Percentiles rank a stretch among this genome's conserved stretches.
Conservation (phyloP, 495 filamentous ascomycete species). For the Aspergillus saccharolyticus region DNA sequence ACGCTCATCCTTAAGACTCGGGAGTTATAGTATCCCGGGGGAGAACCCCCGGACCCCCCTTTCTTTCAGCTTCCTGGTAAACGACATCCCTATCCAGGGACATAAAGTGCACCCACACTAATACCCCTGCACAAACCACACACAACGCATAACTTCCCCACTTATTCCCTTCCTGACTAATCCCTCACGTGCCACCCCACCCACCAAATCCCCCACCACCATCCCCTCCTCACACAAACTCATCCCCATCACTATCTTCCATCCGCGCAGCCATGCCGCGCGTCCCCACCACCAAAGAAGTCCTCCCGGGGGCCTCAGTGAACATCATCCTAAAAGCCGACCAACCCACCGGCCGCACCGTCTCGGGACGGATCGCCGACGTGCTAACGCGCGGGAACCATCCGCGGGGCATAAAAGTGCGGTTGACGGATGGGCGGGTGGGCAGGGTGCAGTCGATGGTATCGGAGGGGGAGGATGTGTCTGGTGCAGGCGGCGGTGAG, state of each 20-base stretch:
- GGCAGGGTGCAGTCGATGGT: conserved; percentile 55
- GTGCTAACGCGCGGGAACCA: conserved; percentile 66
- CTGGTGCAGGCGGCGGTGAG: too few species aligned
- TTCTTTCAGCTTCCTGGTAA: too few species aligned
- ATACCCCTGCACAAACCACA: too few species aligned
- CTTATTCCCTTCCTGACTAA: neutral
- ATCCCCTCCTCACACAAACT: neutral
- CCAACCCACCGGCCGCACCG: conserved; percentile 63
- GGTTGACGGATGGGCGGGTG: conserved; percentile 59
- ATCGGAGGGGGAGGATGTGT: too few species aligned
- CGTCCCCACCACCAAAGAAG: conserved; percentile 17
- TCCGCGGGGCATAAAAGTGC: conserved; percentile 72
- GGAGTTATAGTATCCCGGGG: too few species aligned
- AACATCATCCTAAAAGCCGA: conserved; percentile 68
- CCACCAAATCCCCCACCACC: neutral
- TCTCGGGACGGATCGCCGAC: conserved; percentile 54
- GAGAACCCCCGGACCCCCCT: too few species aligned
- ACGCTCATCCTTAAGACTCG: too few species aligned
- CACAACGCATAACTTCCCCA: too few species aligned
- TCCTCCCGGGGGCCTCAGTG: conserved; percentile 48
- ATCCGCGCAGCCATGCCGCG: conserved; percentile 4
- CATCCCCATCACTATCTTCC: neutral
- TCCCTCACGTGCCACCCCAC: neutral
- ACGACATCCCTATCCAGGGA: too few species aligned
- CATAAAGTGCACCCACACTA: too few species aligned